Evolutionary conservation across 352 stramenopile genomes (phyloP).

Genomic region (Globisporangium polare): DNA sequence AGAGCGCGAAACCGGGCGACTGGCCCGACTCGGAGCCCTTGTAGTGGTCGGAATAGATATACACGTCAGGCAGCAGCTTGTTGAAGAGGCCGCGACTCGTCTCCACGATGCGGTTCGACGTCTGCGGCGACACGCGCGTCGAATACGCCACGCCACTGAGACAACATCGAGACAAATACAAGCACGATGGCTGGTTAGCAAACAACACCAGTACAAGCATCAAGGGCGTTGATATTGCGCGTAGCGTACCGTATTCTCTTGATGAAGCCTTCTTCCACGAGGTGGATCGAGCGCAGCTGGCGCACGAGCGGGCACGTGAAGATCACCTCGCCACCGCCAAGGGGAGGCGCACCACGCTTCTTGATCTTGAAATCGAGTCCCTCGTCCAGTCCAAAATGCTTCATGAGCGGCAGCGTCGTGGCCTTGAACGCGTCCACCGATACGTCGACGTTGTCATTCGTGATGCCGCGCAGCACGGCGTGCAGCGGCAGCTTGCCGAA

Average conservation of each 20-base stretch:
- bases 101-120: slow-evolving; percentile 97
- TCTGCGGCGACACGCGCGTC: slow-evolving; percentile 96
- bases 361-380: slow-evolving; percentile 85
- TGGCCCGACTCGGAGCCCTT: slow-evolving; percentile 87
- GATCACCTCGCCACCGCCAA: slow-evolving; percentile 86
- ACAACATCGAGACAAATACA: slow-evolving; percentile 21
- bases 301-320: slow-evolving; percentile 95
- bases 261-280: slow-evolving; percentile 96
- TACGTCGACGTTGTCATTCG: slow-evolving; percentile 90
- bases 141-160: slow-evolving; percentile 92
- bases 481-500: slow-evolving; percentile 97
- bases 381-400: slow-evolving; percentile 96
- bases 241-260: slow-evolving; percentile 95
- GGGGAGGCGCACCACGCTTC: slow-evolving; percentile 87
- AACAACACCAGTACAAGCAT: not conserved
- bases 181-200: not conserved
- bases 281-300: slow-evolving; percentile 92
- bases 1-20: slow-evolving; percentile 90
- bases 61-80: slow-evolving; percentile 98
- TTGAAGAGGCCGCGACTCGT: slow-evolving; percentile 96
- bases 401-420: slow-evolving; percentile 93
- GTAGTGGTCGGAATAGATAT: slow-evolving; percentile 99
- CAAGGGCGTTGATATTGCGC: no score
- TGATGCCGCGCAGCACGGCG: slow-evolving; percentile 94
- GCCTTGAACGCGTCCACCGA: slow-evolving; percentile 94